Evolutionary conservation across 108 stramenopile species (phyloP), one percentile per base, ranked within the genome.

Genomic region (Epithemia pelagica): DNA sequence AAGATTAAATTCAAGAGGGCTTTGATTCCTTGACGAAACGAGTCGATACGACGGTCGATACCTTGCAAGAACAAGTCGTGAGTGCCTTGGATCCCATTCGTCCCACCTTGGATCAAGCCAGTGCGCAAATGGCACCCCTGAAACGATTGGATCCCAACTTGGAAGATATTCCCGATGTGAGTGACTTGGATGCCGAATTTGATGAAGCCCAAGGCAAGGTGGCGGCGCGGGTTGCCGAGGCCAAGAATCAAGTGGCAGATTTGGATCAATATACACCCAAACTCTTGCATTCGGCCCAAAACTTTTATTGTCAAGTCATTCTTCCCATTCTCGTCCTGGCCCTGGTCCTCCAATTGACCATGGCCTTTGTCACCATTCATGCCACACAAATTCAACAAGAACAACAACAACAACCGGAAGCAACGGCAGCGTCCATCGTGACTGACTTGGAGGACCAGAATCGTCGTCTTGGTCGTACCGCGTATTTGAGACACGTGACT

Each of bases 191-290:
- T 22, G 20, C 7, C 1, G 62, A 64, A 46, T 64, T 64, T 64
- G 62, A 64, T 22, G 33, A 64, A 51, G 62, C 62, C 8, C 62
- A 64, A 23, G 62, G 62, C 24, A n/a, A 46, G 37, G 62, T 64
- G 2, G 33, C 20, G 37, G 26, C 28, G 7, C 32, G 46, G 26
- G 22, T 64, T 22, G 33, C n/a, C 46, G 23, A 64, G n/a, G 62
- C 62, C 32, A 64, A 64, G 62, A n/a, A 64, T 22, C 62, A 64
- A 64, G 19, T 64, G 5, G 15, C 37, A 15, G 33, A 64, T 51
- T 3, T 46, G n/a, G 33, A 33, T 21, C 19, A 23, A 10, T 46
- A 46, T 3, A 33, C 46, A 37, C 62, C 62, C 7, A 21, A 32
- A 15, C 22, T 46, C 33, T 23, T 64, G 27, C 62, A 64, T 46